Percentiles rank a stretch among this genome's conserved stretches.
Evolutionary conservation across 163 green algal species (phyloP).

Genomic region (Chlorella variabilis): DNA sequence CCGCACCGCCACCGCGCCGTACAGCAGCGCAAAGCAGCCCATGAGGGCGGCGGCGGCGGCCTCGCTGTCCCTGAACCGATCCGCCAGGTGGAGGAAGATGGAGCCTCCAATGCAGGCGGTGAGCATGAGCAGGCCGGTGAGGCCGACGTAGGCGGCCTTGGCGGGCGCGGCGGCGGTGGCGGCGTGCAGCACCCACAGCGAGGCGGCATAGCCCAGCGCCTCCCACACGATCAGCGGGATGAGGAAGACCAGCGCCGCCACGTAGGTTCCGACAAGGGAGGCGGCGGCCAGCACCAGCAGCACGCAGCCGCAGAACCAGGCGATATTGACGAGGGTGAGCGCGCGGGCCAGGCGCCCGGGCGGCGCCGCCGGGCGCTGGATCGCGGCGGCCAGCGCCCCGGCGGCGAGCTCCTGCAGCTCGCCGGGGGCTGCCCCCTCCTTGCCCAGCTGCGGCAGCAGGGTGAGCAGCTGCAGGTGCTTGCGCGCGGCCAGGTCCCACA

Average conservation of each 20-base stretch:
- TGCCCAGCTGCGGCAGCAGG: background rate
- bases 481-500: background rate
- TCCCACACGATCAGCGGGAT: constrained; percentile 17
- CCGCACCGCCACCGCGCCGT: background rate
- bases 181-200: background rate
- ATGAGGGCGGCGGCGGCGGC: background rate
- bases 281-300: background rate
- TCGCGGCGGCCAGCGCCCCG: background rate
- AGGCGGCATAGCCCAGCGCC: constrained; percentile 1
- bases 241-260: background rate
- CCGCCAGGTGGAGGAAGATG: background rate
- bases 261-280: background rate
- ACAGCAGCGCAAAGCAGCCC: background rate
- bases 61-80: background rate
- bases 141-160: constrained; percentile 6
- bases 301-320: constrained; percentile 22
- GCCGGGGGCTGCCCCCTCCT: too few relatives aligned
- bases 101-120: constrained; percentile 1
- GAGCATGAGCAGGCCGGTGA: constrained; percentile 25
- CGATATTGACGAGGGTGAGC: constrained; percentile 23
- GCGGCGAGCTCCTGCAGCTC: background rate
- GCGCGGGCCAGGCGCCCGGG: background rate
- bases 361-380: background rate
- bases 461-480: background rate
- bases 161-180: background rate